A percentile compares a stretch with the other conserved stretches of the same genome.
Evolutionary conservation across 371 early-diverging fungal species (phyloP).

Genomic region (Mortierella sp.): DNA sequence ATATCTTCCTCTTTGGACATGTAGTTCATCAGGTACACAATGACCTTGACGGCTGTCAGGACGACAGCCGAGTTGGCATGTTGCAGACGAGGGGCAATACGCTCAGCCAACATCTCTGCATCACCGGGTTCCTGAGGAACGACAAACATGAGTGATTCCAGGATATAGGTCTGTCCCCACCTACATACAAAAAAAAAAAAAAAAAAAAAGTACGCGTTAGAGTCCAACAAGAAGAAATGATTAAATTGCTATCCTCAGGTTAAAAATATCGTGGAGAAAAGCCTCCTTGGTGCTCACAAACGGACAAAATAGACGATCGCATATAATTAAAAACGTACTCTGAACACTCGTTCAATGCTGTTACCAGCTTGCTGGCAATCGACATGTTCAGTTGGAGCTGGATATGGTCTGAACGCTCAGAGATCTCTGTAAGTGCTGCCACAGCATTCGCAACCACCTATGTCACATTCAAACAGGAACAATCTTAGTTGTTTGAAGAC

Average conservation of each 20-base stretch:
- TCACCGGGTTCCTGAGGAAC: conserved; percentile 56
- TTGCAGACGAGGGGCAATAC: conserved; percentile 90
- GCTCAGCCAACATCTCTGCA: conserved; percentile 75
- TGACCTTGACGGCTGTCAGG: conserved; percentile 82
- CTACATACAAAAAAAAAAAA: conserved; percentile 48
- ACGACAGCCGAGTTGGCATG: conserved; percentile 96
- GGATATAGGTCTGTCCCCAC: conserved; percentile 97
- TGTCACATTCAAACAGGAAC: background rate
- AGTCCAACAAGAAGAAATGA: background rate
- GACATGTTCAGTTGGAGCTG: conserved; percentile 81
- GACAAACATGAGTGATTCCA: conserved; percentile 77
- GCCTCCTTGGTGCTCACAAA: conserved; percentile 14
- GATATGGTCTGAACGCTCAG: conserved; percentile 79
- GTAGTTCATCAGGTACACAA: conserved; percentile 61
- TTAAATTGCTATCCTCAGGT: background rate
- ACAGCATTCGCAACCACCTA: conserved; percentile 96
- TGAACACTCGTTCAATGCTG: conserved; percentile 95
- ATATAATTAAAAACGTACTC: conserved; percentile 72
- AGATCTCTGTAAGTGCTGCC: conserved; percentile 92
- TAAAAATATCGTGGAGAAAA: conserved; percentile 25
- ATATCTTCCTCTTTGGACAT: conserved; percentile 75
- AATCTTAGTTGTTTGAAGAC: background rate
- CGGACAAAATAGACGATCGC: conserved; percentile 8
- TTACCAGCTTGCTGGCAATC: conserved; percentile 86
- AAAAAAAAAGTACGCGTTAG: background rate